Conservation (phyloP, 106 monocot genomes). For the Alisma plantagoaquatica region DNA sequence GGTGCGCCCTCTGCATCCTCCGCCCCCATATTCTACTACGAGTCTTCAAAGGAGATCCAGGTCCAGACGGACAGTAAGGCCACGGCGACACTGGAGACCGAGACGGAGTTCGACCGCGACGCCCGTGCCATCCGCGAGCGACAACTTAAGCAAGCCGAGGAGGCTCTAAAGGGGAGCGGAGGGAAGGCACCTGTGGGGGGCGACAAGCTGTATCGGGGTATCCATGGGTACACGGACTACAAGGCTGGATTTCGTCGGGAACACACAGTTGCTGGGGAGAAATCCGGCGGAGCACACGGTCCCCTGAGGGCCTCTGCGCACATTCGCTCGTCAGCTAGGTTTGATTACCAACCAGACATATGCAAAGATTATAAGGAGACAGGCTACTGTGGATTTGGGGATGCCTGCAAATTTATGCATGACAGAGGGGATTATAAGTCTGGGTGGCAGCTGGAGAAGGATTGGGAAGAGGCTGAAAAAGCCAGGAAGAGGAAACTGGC, state of each 20-base stretch:
- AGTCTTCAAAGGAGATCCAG: constrained; percentile 80
- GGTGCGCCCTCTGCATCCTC: constrained; percentile 9
- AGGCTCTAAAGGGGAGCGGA: constrained; percentile 36
- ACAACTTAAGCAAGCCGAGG: constrained; percentile 54
- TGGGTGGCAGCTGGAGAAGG: constrained; percentile 95
- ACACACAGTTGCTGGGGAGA: constrained; percentile 85
- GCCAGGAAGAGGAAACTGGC: constrained; percentile 54
- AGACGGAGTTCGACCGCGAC: constrained; percentile 78
- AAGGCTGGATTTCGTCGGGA: constrained; percentile 93
- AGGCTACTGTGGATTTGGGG: constrained; percentile 94
- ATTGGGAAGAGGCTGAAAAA: constrained; percentile 82
- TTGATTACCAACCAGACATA: constrained; percentile 97
- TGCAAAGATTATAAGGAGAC: constrained; percentile 99
- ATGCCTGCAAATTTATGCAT: constrained; percentile 98
- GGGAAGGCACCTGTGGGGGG: constrained; percentile 11
- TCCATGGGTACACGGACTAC: constrained; percentile 92
- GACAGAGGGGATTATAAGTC: constrained; percentile 97
- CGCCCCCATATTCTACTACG: constrained; percentile 58
- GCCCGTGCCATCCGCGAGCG: constrained; percentile 86
- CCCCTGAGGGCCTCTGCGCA: constrained; percentile 82
- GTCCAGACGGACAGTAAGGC: constrained; percentile 82
- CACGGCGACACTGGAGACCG: constrained; percentile 83
- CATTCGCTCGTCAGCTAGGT: constrained; percentile 73
- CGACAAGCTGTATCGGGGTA: constrained; percentile 71
- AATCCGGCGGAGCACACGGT: constrained; percentile 89